These are phyloP conservation scores for Polygonum aviculare DNA, from an alignment of 148 eudicot species.

Conservation along the genomic window DNA sequence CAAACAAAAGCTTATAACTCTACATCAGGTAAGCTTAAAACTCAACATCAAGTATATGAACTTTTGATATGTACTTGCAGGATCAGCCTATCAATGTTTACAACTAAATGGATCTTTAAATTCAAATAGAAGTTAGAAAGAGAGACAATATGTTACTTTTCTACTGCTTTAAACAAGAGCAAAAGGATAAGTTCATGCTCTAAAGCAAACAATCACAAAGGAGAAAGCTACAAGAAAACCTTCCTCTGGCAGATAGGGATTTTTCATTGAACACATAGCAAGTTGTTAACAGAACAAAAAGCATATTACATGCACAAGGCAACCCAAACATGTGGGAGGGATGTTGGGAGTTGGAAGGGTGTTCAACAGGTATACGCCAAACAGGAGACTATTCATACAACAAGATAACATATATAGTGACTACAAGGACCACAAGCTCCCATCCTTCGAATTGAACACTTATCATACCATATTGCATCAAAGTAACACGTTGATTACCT, in stretches of 20 bases:
- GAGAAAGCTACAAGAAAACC: neutral
- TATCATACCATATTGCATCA: neutral
- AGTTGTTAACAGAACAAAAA: too few species aligned
- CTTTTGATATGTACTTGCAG: neutral
- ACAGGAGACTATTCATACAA: neutral
- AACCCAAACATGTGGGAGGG: too few species aligned
- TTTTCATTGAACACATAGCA: too few species aligned
- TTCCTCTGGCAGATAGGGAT: neutral
- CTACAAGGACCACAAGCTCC: neutral
- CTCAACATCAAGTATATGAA: neutral
- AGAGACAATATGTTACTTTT: neutral
- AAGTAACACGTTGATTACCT: constrained; percentile 35
- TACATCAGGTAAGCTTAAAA: neutral
- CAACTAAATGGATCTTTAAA: neutral
- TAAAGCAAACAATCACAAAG: neutral
- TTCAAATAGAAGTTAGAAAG: neutral
- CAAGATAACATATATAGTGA: neutral
- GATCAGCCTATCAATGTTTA: neutral
- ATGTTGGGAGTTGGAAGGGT: too few species aligned
- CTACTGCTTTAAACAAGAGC: neutral
- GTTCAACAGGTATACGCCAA: neutral
- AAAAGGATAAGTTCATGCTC: neutral
- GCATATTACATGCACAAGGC: too few species aligned
- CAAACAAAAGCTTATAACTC: neutral
- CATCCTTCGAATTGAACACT: neutral